Base-by-base conservation (phyloP, 2,329 filamentous ascomycete species). In the Cyphellophora attinorum region DNA sequence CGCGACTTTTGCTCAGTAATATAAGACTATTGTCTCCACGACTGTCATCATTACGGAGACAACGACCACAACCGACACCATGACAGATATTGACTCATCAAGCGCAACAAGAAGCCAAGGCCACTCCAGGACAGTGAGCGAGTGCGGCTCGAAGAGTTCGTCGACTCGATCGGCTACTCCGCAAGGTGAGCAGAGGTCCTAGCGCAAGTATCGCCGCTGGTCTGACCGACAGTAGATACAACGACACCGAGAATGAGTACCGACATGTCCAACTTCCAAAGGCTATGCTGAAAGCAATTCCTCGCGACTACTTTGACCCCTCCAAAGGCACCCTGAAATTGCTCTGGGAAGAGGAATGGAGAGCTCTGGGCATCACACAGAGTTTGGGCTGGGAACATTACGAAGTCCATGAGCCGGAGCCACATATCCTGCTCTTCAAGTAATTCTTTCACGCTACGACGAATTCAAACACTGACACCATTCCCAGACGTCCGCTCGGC, bases 331-430 rank as follows among this genome's bases (percentile, higher is more conserved):
- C 89, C 5, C 65, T 98, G 60, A 98, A 96, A 68, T 67, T 98
- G 49, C 66, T 98, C 42, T 95, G 89, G 88, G 91, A 98, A 61
- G 89, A 96, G 48, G 91, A 98, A 65, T 98, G 91, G 91, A 79
- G 91, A 62, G 86, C 82, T 21, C 72, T 98, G 54, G 91, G 91
- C 33, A 98, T 98, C 57, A 98, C 91, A 47, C 89, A 96, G 88
- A 96, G 89, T 68, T 69, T 98, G 53, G 91, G 91, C 38, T 98
- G 91, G 91, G 89, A 96, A 60, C 91, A 98, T 61, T 98, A 98
- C 58, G 91, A 98, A 62, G 91, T 98, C 35, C 91, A 98, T 60
- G 91, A 96, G 61, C 91, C 91, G 28, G 91, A 98, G 65, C 91
- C 91, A 46, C 91, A 98, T 60, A 98, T 98, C 54, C 74, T 98